Evolutionary conservation across 805 yeast species (phyloP), one percentile per base, ranked within the genome.

Genomic region (Blastobotrys parvus): DNA sequence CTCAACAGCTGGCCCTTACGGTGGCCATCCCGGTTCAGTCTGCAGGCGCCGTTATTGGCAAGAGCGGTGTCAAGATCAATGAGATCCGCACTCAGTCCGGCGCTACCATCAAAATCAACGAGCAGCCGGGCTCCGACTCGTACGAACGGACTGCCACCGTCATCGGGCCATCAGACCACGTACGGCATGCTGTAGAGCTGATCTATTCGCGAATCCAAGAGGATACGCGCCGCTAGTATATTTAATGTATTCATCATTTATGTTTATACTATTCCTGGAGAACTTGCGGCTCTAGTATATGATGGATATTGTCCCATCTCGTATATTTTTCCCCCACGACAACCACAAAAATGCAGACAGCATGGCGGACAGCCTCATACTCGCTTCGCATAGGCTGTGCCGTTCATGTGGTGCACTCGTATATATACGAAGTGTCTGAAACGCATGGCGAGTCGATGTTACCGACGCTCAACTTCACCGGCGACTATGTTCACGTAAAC

Each of bases 401-500:
- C 7, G 55, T 62, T 11, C 97, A 89, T 61, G 65, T 88, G 8
- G 58, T 80, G 6, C 83, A 77, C 49, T 77, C 77, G 32, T 74
- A 79, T 56, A 62, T 81, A 15, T 81, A 77, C 56, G 94, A 85
- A 56, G 77, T 81, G 58, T 74, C 88, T 5, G 87, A 79, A 54
- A 86, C 97, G 0, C 68, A 79, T 49, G 98, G 98, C 1, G 97
- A 88, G 57, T 84, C 95, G 21, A 92, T 92, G 98, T 70, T 92
- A 32, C 97, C 97, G 0, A 88, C 97, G 0, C 63, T 92, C 18
- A 78, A 80, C 41, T 75, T 80, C 7, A 64, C 72, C 18, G 75
- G 81, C 40, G 83, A 90, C 60, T 86, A 74, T 59, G 94, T 86
- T 11, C 83, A 83, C 51, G 83, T 85, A 1, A 67, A 78, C 51